phyloP scores from a whole-genome alignment of 2,329 filamentous ascomycete genomes.

The Aspergillus sp. region DNA sequence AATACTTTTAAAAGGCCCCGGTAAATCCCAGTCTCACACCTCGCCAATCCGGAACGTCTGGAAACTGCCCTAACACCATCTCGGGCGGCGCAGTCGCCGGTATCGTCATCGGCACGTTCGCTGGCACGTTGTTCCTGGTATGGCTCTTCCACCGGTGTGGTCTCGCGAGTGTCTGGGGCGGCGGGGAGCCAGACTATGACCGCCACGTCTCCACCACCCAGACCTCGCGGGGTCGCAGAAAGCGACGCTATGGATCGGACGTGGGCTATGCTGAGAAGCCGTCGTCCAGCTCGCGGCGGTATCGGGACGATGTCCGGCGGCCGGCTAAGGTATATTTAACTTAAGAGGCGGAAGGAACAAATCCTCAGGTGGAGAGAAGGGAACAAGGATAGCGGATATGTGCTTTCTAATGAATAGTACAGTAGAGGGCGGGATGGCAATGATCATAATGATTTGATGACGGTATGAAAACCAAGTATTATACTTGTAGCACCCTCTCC shows the following conservation, averaged over 20 bases:
- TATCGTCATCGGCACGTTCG: conserved; percentile 33
- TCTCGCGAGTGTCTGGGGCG: conserved; percentile 14
- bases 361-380: too few species aligned
- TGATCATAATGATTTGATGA: too few species aligned
- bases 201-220: conserved; percentile 14
- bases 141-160: conserved; percentile 27
- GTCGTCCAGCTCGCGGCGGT: conserved; percentile 12
- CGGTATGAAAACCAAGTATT: too few species aligned
- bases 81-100: conserved; percentile 30
- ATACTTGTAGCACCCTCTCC: too few species aligned
- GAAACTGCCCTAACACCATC: conserved; percentile 23
- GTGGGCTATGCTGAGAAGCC: conserved; percentile 26
- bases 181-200: conserved; percentile 15
- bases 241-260: conserved; percentile 15
- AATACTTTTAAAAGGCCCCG: too few species aligned
- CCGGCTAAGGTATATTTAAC: conserved; percentile 30
- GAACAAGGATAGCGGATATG: too few species aligned
- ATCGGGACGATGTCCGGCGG: conserved; percentile 21
- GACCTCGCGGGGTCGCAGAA: conserved; percentile 12
- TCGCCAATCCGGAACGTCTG: too few species aligned
- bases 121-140: conserved; percentile 25
- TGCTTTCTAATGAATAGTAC: too few species aligned
- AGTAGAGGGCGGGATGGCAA: too few species aligned
- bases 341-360: too few species aligned
- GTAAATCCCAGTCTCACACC: too few species aligned